Percentiles rank a stretch among this genome's conserved stretches.
These are phyloP conservation scores for Boletus huronensis DNA, from an alignment of 768 basidiomycete species.

Conservation along the genomic window DNA sequence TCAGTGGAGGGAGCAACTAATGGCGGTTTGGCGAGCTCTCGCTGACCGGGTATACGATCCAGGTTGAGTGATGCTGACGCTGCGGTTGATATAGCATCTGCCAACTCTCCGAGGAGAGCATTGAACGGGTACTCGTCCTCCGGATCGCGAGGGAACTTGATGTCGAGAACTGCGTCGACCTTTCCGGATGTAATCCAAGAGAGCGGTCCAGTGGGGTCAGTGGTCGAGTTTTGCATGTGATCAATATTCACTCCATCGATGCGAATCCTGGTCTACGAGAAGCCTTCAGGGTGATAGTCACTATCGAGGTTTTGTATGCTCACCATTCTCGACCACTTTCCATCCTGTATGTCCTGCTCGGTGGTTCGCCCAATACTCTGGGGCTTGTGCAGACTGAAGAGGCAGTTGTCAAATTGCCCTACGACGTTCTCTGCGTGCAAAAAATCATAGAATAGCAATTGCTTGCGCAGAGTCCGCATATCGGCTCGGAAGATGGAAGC, in stretches of 20 bases:
- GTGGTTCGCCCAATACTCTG: constrained; percentile 93
- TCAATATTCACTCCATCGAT: constrained; percentile 97
- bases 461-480: constrained; percentile 77
- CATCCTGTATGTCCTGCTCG: constrained; percentile 79
- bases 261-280: constrained; percentile 78
- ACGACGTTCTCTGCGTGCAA: constrained; percentile 88
- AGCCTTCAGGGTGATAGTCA: neutral
- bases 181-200: constrained; percentile 98
- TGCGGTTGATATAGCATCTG: constrained; percentile 76
- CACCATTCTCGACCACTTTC: constrained; percentile 88
- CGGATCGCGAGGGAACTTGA: constrained; percentile 89
- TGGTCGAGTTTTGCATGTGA: constrained; percentile 83
- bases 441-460: constrained; percentile 95
- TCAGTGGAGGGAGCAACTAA: constrained; percentile 63
- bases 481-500: constrained; percentile 93
- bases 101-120: constrained; percentile 84
- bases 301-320: constrained; percentile 19
- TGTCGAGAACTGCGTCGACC: constrained; percentile 94
- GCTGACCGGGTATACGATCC: constrained; percentile 83
- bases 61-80: constrained; percentile 44
- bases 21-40: constrained; percentile 82
- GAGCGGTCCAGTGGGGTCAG: constrained; percentile 75
- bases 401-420: constrained; percentile 95
- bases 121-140: constrained; percentile 69
- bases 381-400: constrained; percentile 94